Percentiles rank a stretch among this genome's conserved stretches.
These are phyloP conservation scores for Psilocybe cubensis DNA, from an alignment of 768 basidiomycete species.

Conservation along the genomic window DNA sequence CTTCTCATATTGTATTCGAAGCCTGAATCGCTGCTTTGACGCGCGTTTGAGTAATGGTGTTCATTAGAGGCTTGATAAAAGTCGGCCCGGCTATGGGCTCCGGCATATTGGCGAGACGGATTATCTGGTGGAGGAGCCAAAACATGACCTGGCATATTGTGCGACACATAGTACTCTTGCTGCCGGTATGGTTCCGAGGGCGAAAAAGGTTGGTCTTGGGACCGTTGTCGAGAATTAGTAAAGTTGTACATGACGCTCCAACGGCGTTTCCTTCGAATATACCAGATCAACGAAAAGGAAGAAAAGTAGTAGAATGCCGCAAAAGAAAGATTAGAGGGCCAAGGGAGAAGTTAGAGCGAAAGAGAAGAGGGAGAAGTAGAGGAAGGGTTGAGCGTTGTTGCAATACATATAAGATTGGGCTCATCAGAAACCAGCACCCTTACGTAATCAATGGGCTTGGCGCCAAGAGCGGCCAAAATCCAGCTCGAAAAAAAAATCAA, in stretches of 20 bases:
- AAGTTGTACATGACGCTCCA: conserved; percentile 9
- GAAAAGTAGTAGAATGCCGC: not conserved
- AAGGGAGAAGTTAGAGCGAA: not conserved
- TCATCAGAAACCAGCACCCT: not conserved
- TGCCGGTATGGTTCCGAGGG: conserved; percentile 14
- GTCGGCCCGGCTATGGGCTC: conserved; percentile 2
- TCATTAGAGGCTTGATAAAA: not conserved
- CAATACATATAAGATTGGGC: conserved; percentile 9
- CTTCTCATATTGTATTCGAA: not conserved
- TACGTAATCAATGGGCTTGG: no score
- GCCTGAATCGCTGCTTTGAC: not conserved
- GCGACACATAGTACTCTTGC: conserved; percentile 6
- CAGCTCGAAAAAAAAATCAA: no score
- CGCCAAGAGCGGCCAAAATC: no score
- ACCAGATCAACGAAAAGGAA: not conserved
- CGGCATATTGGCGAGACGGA: conserved; percentile 7
- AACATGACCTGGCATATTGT: not conserved
- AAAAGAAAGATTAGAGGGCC: not conserved
- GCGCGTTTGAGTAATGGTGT: conserved; percentile 1
- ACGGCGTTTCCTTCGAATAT: not conserved
- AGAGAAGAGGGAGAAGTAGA: conserved; percentile 1
- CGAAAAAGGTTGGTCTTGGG: conserved; percentile 7
- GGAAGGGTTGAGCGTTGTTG: not conserved
- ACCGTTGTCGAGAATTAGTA: conserved; percentile 5
- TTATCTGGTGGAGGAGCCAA: conserved; percentile 1